Evolutionary conservation across 1,284 basidiomycete species (phyloP), one percentile per base, ranked within the genome.

Genomic region (Cronartium ribicola): DNA sequence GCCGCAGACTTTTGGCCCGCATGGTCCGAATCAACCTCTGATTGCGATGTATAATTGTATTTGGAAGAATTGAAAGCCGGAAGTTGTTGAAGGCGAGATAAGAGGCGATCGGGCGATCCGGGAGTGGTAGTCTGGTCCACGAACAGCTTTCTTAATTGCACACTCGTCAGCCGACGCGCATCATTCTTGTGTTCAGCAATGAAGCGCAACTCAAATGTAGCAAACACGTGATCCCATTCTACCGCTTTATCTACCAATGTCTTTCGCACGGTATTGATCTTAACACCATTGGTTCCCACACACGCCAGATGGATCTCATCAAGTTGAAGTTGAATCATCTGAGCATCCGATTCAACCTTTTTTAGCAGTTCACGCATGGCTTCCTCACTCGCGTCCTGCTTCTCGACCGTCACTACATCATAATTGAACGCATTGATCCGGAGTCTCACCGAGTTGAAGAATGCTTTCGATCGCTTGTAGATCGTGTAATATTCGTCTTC

Each of bases 171-270:
- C 51, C 82, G 78, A 13, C 82, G 80, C 37, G 81, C 77, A 69
- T 82, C 82, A 59, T 81, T 80, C 59, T 81, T 81, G 29, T 79
- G 59, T 51, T 39, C 77, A 0, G 89, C 74, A 88, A 82, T 78
- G 69, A 79, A 78, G 67, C 79, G 55, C 37, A 61, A 62, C 40
- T 75, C 72, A 41, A 75, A 75, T 20, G 59, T 79, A 55, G 80
- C 89, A 79, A 94, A 92, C 79, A 92, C 90, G 75, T 87, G 86
- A 80, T 96, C 94, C 92, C 94, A 98, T 57, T 90, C 90, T n/a
- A 97, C 92, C 67, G 96, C 93, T 81, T 90, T 91, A 79, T 96
- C 92, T 82, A 97, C 94, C 57, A 94, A 85, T 74, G 88, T 88
- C 3, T 91, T 88, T 63, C 94, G 88, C 6, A 95, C 91, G 75